A percentile compares a stretch with the other conserved stretches of the same genome.
phyloP scores from a whole-genome alignment of 2,329 filamentous ascomycete species.

The Penicillium sp. region DNA sequence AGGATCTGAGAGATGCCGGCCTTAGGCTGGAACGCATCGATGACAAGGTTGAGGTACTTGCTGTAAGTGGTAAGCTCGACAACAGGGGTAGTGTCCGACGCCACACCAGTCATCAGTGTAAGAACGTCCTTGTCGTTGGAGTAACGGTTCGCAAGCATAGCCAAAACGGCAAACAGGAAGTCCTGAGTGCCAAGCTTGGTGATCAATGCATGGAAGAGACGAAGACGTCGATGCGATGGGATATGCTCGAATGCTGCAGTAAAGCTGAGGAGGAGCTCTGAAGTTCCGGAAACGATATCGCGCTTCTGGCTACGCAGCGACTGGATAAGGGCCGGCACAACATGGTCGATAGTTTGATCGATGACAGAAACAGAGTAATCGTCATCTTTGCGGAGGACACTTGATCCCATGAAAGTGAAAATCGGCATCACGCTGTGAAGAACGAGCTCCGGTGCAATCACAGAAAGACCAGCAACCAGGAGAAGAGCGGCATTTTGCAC shows the following conservation, averaged over 20 bases:
- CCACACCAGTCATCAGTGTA: constrained; percentile 73
- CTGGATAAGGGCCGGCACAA: constrained; percentile 86
- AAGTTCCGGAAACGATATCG: constrained; percentile 75
- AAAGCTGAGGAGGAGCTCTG: constrained; percentile 91
- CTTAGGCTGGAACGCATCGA: constrained; percentile 74
- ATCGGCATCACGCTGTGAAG: constrained; percentile 98
- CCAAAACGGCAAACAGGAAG: constrained; percentile 82
- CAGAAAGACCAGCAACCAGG: constrained; percentile 81
- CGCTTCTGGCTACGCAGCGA: constrained; percentile 78
- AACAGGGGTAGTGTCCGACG: constrained; percentile 69
- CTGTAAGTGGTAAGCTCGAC: constrained; percentile 74
- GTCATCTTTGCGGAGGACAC: constrained; percentile 86
- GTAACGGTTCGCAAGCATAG: constrained; percentile 89
- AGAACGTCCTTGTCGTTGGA: constrained; percentile 71
- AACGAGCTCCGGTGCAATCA: constrained; percentile 84
- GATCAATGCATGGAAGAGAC: constrained; percentile 80
- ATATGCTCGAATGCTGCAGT: constrained; percentile 96
- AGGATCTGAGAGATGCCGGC: constrained; percentile 71
- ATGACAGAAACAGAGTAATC: constrained; percentile 97
- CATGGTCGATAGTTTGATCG: constrained; percentile 87
- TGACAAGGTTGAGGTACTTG: constrained; percentile 72
- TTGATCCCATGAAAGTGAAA: constrained; percentile 96
- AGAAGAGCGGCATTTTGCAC: constrained; percentile 91
- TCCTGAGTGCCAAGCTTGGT: constrained; percentile 82
- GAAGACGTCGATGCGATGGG: constrained; percentile 77